phyloP scores from a whole-genome alignment of 352 stramenopile genomes.

The Pythium folliculosum region DNA sequence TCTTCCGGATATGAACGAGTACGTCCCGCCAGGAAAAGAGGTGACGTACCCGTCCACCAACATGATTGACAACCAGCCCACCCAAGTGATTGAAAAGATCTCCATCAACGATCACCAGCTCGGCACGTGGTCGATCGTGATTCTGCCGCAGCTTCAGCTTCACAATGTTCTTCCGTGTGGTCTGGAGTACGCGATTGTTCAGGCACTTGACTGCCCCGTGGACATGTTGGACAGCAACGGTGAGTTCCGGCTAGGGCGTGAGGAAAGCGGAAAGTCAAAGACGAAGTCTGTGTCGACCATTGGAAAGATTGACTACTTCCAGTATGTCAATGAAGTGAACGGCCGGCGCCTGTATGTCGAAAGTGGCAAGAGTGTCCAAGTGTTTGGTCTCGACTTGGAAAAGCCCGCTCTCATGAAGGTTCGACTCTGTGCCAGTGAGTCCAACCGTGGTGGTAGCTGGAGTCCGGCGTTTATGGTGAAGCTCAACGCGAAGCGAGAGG shows the following conservation, averaged over 20 bases:
- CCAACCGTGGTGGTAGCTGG: constrained; percentile 52
- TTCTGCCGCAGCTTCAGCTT: constrained; percentile 80
- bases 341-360: constrained; percentile 69
- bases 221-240: constrained; percentile 61
- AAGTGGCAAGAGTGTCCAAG: constrained; percentile 78
- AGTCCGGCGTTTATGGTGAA: constrained; percentile 64
- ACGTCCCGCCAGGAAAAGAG: constrained; percentile 57
- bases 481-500: constrained; percentile 46
- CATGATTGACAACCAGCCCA: constrained; percentile 85
- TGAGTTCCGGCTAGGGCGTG: constrained; percentile 45
- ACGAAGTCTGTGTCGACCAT: constrained; percentile 44
- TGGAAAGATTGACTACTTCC: constrained; percentile 66
- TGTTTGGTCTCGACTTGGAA: constrained; percentile 77
- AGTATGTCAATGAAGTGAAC: constrained; percentile 80
- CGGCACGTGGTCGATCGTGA: constrained; percentile 74
- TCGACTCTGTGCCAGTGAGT: constrained; percentile 60
- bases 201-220: constrained; percentile 64
- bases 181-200: constrained; percentile 85
- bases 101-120: constrained; percentile 58
- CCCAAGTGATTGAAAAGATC: constrained; percentile 72
- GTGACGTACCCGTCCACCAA: constrained; percentile 66
- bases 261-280: constrained; percentile 37
- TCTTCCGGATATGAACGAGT: constrained; percentile 50
- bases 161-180: constrained; percentile 83
- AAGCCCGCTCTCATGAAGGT: constrained; percentile 77